These are phyloP conservation scores for Penicillium sp. DNA, from an alignment of 2,329 filamentous ascomycete genomes.

Conservation along the genomic window DNA sequence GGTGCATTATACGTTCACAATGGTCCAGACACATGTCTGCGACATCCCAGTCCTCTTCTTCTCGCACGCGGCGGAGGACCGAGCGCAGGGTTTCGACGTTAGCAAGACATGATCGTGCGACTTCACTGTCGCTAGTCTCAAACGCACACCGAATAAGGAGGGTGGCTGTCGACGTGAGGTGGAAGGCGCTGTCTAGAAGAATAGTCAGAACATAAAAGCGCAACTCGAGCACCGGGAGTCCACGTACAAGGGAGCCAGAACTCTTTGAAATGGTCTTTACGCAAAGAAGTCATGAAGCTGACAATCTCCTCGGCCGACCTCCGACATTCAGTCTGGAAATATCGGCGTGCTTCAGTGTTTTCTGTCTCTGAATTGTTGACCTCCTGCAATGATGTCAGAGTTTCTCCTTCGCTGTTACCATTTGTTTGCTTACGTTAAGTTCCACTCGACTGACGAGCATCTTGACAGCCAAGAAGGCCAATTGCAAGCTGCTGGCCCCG, in stretches of 20 bases:
- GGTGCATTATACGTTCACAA: conserved; percentile 47
- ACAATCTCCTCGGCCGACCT: conserved; percentile 50
- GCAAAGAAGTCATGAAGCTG: conserved; percentile 51
- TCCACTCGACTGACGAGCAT: conserved; percentile 51
- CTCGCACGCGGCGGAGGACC: conserved; percentile 49
- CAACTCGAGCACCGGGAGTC: neutral
- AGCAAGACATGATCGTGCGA: conserved; percentile 48
- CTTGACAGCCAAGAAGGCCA: conserved; percentile 48
- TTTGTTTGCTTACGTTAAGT: conserved; percentile 40
- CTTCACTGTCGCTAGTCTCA: conserved; percentile 50
- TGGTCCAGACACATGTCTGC: conserved; percentile 57
- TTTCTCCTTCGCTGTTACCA: neutral
- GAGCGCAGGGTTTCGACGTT: conserved; percentile 52
- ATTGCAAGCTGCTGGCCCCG: conserved; percentile 47
- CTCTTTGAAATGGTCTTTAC: conserved; percentile 50
- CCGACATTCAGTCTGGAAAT: conserved; percentile 50
- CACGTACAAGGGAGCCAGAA: conserved; percentile 54
- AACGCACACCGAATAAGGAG: conserved; percentile 54
- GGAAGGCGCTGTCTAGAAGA: conserved; percentile 50
- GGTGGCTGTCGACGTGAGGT: conserved; percentile 56
- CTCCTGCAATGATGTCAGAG: conserved; percentile 33
- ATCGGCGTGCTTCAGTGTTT: conserved; percentile 50
- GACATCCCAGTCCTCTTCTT: conserved; percentile 57
- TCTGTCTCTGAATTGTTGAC: conserved; percentile 45
- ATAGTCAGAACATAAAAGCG: conserved; percentile 5